phyloP scores from a whole-genome alignment of 2,329 filamentous ascomycete species.

The Coniochaeta ligniaria region DNA sequence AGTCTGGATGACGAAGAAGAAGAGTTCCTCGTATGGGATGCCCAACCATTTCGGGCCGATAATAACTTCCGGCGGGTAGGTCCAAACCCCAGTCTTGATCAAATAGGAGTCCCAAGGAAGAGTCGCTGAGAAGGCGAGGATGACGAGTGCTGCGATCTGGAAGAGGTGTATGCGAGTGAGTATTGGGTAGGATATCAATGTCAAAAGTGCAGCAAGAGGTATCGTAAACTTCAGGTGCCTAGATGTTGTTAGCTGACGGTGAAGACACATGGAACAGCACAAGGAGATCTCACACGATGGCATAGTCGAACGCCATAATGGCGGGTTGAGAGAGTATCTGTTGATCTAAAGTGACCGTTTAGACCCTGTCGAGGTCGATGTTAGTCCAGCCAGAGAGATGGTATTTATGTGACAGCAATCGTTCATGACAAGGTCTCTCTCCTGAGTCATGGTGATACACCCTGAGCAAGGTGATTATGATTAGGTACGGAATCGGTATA shows the following conservation, averaged over 20 bases:
- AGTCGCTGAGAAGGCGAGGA: constrained; percentile 58
- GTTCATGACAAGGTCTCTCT: neutral
- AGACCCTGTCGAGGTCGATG: neutral
- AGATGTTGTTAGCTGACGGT: neutral
- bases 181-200: constrained; percentile 52
- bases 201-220: constrained; percentile 52
- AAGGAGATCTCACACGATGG: constrained; percentile 11
- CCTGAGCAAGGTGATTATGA: neutral
- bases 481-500: neutral
- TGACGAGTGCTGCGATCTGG: constrained; percentile 53
- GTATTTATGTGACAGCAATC: neutral
- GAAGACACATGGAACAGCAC: neutral
- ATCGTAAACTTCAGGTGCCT: constrained; percentile 63
- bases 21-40: constrained; percentile 67
- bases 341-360: neutral
- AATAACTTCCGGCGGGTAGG: constrained; percentile 59
- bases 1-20: constrained; percentile 73
- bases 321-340: neutral
- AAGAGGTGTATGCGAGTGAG: constrained; percentile 55
- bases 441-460: neutral
- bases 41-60: constrained; percentile 53
- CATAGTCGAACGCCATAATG: constrained; percentile 16
- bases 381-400: neutral
- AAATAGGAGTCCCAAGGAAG: constrained; percentile 74
- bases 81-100: constrained; percentile 62